Percentiles rank a stretch among this genome's conserved stretches.
Evolutionary conservation across 225 moss, liverwort and hornwort species (phyloP).

Genomic region (Straminergon stramineum): DNA sequence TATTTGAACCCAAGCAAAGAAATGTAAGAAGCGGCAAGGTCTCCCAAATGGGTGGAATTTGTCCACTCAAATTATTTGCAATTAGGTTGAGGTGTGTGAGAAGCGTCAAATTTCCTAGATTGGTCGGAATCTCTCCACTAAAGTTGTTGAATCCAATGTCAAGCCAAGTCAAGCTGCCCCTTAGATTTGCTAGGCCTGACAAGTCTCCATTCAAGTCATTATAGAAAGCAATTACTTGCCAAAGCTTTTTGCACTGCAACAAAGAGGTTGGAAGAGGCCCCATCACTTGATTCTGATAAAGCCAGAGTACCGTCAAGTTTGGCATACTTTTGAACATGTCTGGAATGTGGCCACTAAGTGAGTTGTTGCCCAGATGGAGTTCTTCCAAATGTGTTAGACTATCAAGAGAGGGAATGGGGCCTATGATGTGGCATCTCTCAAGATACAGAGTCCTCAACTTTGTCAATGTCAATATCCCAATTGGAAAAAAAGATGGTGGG

Average conservation of each 20-base stretch:
- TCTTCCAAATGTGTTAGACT: background rate
- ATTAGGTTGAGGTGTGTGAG: fast-evolving
- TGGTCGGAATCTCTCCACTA: background rate
- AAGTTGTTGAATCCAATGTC: background rate
- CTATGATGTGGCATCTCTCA: background rate
- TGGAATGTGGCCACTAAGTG: background rate
- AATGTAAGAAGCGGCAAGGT: background rate
- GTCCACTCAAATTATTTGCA: background rate
- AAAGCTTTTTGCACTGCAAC: background rate
- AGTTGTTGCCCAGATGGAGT: background rate
- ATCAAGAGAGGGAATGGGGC: background rate
- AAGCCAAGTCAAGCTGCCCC: background rate
- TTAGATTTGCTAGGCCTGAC: background rate
- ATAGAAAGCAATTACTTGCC: fast-evolving
- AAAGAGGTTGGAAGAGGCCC: background rate
- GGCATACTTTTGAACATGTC: background rate
- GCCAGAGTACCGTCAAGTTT: background rate
- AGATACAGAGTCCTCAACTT: background rate
- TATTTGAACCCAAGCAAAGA: background rate
- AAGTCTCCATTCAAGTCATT: background rate
- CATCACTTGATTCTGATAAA: background rate
- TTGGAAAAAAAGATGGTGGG: background rate
- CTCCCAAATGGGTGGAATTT: background rate
- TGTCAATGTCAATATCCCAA: background rate
- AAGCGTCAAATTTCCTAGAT: background rate